Conservation (phyloP, 805 yeast genomes). For the Martiniozyma abietophila region DNA sequence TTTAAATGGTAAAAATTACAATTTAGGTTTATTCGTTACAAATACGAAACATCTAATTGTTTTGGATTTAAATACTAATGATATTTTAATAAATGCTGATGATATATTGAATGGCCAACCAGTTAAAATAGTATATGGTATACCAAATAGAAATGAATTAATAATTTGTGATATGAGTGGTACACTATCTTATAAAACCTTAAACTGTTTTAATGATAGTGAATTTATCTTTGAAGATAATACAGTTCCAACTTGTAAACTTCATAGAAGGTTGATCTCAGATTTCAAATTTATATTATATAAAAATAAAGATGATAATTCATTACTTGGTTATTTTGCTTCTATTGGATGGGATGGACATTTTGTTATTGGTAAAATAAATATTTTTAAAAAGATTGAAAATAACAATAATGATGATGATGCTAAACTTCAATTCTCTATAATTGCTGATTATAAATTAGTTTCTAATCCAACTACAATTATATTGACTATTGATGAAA, state of each 20-base stretch:
- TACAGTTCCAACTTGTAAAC: constrained; percentile 12
- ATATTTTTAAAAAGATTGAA: too few species aligned
- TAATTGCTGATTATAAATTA: constrained; percentile 28
- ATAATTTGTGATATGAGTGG: constrained; percentile 29
- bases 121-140: constrained; percentile 16
- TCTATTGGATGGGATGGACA: constrained; percentile 55
- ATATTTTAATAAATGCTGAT: constrained; percentile 7
- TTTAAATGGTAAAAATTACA: constrained; percentile 2
- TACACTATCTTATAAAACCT: too few species aligned
- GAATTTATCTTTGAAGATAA: neutral
- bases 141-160: constrained; percentile 16
- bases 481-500: constrained; percentile 21
- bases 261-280: constrained; percentile 26
- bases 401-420: constrained; percentile 5
- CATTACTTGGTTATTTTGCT: constrained; percentile 29
- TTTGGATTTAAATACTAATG: constrained; percentile 17
- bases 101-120: constrained; percentile 16
- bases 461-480: constrained; percentile 46
- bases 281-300: constrained; percentile 10
- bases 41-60: constrained; percentile 21
- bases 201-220: too few species aligned
- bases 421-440: constrained; percentile 9
- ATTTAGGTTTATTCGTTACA: constrained; percentile 21
- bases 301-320: constrained; percentile 4
- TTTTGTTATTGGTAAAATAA: constrained; percentile 30